Evolutionary conservation across 768 basidiomycete species (phyloP).

Genomic region (Boletellus emodensis): DNA sequence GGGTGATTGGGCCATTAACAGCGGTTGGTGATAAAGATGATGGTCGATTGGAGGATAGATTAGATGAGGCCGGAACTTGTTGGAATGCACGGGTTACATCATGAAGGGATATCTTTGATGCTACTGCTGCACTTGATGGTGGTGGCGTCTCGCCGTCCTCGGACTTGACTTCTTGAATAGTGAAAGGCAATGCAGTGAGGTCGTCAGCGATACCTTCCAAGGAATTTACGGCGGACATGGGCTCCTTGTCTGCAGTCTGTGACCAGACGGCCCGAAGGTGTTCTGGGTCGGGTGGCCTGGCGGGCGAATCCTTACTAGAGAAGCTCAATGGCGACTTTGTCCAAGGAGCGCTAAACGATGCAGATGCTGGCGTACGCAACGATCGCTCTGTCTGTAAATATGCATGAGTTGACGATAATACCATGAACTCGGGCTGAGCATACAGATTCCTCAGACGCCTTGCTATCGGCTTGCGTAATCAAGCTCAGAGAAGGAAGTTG

Average conservation of each 20-base stretch:
- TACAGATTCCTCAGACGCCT: constrained; percentile 54
- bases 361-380: constrained; percentile 45
- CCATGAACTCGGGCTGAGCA: constrained; percentile 21
- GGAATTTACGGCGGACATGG: constrained; percentile 67
- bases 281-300: constrained; percentile 73
- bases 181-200: constrained; percentile 72
- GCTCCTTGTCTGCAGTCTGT: constrained; percentile 68
- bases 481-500: constrained; percentile 18
- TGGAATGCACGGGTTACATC: constrained; percentile 88
- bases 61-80: constrained; percentile 67
- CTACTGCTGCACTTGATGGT: constrained; percentile 48
- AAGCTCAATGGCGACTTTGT: constrained; percentile 48
- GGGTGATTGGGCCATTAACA: constrained; percentile 30
- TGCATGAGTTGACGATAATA: constrained; percentile 10
- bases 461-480: constrained; percentile 41
- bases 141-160: constrained; percentile 82
- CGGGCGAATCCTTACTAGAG: constrained; percentile 62
- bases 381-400: constrained; percentile 38
- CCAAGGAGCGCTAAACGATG: constrained; percentile 44
- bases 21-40: constrained; percentile 48
- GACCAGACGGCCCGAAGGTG: constrained; percentile 85
- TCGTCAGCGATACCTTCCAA: constrained; percentile 83
- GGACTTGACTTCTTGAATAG: constrained; percentile 80
- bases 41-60: constrained; percentile 43
- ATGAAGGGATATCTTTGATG: constrained; percentile 74